These are phyloP conservation scores for Jackrogersella minutella DNA, from an alignment of 495 filamentous ascomycete species.

Conservation along the genomic window DNA sequence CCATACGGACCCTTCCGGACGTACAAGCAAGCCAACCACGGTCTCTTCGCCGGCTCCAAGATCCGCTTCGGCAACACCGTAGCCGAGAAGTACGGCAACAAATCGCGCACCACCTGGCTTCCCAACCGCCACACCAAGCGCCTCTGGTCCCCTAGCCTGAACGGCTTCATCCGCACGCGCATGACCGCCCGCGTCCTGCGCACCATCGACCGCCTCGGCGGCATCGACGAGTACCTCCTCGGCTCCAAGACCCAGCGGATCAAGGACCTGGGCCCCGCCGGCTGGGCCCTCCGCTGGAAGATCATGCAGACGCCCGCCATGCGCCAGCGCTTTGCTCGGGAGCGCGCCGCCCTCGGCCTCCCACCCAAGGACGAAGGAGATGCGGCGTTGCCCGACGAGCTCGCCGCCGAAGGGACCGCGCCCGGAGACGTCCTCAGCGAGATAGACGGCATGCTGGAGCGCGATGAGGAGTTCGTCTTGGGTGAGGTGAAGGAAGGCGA, in stretches of 20 bases:
- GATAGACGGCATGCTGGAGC: constrained; percentile 50
- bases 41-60: constrained; percentile 78
- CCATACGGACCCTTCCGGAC: constrained; percentile 79
- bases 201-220: constrained; percentile 87
- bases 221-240: constrained; percentile 89
- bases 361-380: constrained; percentile 35
- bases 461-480: constrained; percentile 52
- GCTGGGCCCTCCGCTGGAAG: constrained; percentile 87
- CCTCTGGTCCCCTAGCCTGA: constrained; percentile 73
- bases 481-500: constrained; percentile 45
- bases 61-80: constrained; percentile 95
- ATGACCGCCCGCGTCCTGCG: constrained; percentile 79
- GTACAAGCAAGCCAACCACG: constrained; percentile 88
- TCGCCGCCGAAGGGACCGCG: constrained; percentile 47
- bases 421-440: constrained; percentile 45
- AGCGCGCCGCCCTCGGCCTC: constrained; percentile 59
- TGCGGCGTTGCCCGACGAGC: constrained; percentile 48
- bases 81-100: constrained; percentile 75
- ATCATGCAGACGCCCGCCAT: constrained; percentile 78
- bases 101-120: constrained; percentile 85
- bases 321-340: constrained; percentile 62
- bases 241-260: constrained; percentile 75
- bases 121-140: constrained; percentile 86
- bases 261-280: constrained; percentile 83
- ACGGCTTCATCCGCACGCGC: constrained; percentile 71